A percentile compares a stretch with the other conserved stretches of the same genome.
Conservation (phyloP, 768 basidiomycete genomes). For the Krasilnikovozyma curviuscula region DNA sequence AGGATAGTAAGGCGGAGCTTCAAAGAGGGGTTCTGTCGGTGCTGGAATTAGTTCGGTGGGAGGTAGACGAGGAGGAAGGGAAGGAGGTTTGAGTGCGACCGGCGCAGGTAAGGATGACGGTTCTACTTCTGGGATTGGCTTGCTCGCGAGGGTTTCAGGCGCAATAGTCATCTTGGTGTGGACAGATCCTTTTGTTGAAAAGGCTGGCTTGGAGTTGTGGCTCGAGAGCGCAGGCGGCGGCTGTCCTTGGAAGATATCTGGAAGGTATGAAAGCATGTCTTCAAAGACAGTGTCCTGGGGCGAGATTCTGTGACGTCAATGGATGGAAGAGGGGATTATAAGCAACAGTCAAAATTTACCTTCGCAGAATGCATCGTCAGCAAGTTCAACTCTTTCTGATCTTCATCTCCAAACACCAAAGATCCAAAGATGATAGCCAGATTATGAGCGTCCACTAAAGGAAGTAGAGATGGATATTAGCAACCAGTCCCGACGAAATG, state of each 20-base stretch:
- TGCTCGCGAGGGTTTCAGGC: too few species aligned
- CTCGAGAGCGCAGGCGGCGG: too few species aligned
- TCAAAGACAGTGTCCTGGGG: slow-evolving; percentile 4
- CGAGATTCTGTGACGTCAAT: neutral
- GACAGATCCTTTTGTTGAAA: too few species aligned
- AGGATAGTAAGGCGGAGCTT: too few species aligned
- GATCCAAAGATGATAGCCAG: slow-evolving; percentile 6
- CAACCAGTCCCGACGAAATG: neutral
- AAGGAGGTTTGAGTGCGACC: too few species aligned
- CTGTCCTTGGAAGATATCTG: slow-evolving; percentile 7
- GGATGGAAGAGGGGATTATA: neutral
- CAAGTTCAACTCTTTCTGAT: neutral
- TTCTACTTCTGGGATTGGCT: too few species aligned
- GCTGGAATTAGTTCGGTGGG: too few species aligned
- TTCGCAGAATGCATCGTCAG: slow-evolving; percentile 1
- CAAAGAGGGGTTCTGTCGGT: too few species aligned
- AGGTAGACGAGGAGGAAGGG: too few species aligned
- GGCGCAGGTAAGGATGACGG: too few species aligned
- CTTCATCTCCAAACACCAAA: slow-evolving; percentile 11
- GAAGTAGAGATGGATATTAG: neutral
- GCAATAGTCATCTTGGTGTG: too few species aligned
- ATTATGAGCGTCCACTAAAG: slow-evolving; percentile 2
- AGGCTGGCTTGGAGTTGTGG: too few species aligned
- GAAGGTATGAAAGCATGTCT: slow-evolving; percentile 6
- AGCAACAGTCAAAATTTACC: neutral